Base-by-base conservation (phyloP, 2,329 filamentous ascomycete genomes). In the Fusarium sp. region DNA sequence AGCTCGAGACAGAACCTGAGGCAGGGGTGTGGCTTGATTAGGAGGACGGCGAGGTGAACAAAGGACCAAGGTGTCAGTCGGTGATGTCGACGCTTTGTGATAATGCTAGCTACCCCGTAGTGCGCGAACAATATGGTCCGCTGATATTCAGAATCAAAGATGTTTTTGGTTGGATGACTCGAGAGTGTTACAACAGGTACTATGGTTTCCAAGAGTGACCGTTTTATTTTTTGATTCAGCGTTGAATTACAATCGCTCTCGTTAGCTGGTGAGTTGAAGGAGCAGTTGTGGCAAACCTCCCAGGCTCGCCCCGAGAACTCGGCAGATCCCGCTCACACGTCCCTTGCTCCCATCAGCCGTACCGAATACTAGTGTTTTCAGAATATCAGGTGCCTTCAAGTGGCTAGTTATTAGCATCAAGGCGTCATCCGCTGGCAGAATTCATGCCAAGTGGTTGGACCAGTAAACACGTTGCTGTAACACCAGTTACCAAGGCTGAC, bases 401-500 rank as follows among this genome's bases (percentile, higher is more conserved):
- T 39, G 37, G 37, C 37, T 39, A n/a, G 37, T 39, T 39, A 39
- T 39, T 39, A 39, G 37, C 37, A 39, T 39, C 16, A 39, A 39
- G 37, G 16, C 37, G 37, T 39, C 16, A 39, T 30, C 85, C 87
- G 4, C 83, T 89, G 10, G 85, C 91, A 23, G 86, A 90, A 74
- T 88, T 87, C 2, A 85, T 91, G 74, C 2, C 87, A 87, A 66
- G 89, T 89, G 2, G 92, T 92, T 71, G 90, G 91, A 0, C 90
- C 91, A 2, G 86, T 91, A 20, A 92, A 92, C 72, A 92, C 90
- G 0, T 80, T 92, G 20, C 85, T 92, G 39, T 90, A 90, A 1
- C 84, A 92, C 8, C 86, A 89, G 43, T 84, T 86, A 30, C 77
- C 85, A 3, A 80, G 41, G 16, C 56, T 57, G 14, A 58, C 70